Evolutionary conservation across 2,329 filamentous ascomycete genomes (phyloP).

Genomic region (Epichloe bromicola): DNA sequence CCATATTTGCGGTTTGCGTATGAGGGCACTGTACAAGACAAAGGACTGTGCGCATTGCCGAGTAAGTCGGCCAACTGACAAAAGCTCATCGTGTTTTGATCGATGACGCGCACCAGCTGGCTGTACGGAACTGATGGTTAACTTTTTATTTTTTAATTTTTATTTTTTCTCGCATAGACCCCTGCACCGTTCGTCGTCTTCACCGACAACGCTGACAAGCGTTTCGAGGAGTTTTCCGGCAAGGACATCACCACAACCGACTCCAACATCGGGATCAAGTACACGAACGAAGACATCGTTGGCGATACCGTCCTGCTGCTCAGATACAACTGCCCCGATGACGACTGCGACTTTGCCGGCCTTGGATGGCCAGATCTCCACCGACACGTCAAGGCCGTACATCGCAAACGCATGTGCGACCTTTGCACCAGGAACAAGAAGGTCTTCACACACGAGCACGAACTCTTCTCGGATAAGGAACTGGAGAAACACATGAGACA

Average conservation of each 20-base stretch:
- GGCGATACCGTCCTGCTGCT: constrained; percentile 81
- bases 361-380: constrained; percentile 46
- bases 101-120: neutral
- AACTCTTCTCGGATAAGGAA: constrained; percentile 71
- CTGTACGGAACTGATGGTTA: neutral
- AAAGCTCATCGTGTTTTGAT: neutral
- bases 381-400: constrained; percentile 68
- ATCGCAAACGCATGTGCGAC: constrained; percentile 84
- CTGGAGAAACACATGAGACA: constrained; percentile 78
- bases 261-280: constrained; percentile 80
- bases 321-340: constrained; percentile 88
- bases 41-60: constrained; percentile 95
- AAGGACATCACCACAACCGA: constrained; percentile 66
- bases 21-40: constrained; percentile 90
- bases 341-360: constrained; percentile 68
- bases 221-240: constrained; percentile 69
- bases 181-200: constrained; percentile 74
- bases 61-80: constrained; percentile 34
- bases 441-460: constrained; percentile 95
- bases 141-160: neutral
- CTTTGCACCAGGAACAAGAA: constrained; percentile 90
- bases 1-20: constrained; percentile 83
- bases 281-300: constrained; percentile 77
- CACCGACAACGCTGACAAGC: constrained; percentile 70
- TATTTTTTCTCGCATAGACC: constrained; percentile 41